Base-by-base conservation (phyloP, 441 rosid species). In the Rhodomyrtus psidioides region DNA sequence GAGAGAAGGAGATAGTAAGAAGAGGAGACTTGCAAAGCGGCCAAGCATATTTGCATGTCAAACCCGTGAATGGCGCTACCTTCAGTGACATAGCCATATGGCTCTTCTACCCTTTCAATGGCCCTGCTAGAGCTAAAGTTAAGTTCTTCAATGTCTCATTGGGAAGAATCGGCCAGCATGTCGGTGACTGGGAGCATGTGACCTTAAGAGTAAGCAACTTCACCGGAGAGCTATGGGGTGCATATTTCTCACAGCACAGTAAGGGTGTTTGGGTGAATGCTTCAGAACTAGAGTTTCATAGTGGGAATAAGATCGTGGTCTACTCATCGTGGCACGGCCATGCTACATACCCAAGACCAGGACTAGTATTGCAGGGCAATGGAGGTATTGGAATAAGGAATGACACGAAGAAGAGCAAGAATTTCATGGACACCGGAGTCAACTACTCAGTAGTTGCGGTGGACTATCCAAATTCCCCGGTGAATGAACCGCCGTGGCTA, bases 151-250 rank as follows among this genome's bases (percentile, higher is more conserved):
- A 42, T 21, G 82, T 86, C 27, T 57, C 82, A 7, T 21, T 86
- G 65, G 85, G 87, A 21, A 13, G 4, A 62, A 82, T 86, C 28
- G 85, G 82, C 27, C 84, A 86, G 55, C 87, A 86, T 53, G 27
- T 62, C 9, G 82, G 84, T 23, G 84, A 86, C 76, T 86, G 87
- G 87, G 87, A 86, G 84, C 87, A 86, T 28, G 84, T 86, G 54
- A 82, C 87, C 58, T 55, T 86, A 17, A 60, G 87, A 76, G n/a
- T 86, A 24, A 86, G 85, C 70, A 86, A 86, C 82, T 86, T 86
- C 84, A 82, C 84, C 46, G 87, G 87, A 13, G 87, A 82, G 87
- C 87, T 86, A 4, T 86, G 60, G 82, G n/a, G 70, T 1, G 87
- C 44, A n/a, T 86, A 58, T 54, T 86, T 59, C 84, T 60, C 85